Evolutionary conservation across 1,284 basidiomycete genomes (phyloP).

Genomic region (Lignosus rhinocerotis): DNA sequence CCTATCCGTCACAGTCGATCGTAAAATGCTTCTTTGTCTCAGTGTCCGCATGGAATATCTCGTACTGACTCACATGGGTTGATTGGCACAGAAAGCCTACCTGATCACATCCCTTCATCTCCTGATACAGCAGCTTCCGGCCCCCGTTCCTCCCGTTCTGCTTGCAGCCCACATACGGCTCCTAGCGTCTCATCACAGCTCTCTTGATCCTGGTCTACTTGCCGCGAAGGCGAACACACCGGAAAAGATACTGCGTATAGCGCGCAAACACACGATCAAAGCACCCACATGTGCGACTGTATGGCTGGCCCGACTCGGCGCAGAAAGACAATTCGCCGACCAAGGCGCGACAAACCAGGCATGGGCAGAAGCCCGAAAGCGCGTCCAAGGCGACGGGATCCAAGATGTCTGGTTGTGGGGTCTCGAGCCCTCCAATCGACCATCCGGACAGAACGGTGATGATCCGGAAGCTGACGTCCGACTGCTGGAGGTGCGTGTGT

Average conservation of each 20-base stretch:
- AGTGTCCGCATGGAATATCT: constrained; percentile 6
- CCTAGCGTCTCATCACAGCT: constrained; percentile 32
- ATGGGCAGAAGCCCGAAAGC: constrained; percentile 46
- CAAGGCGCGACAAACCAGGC: constrained; percentile 25
- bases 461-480: constrained; percentile 25
- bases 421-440: constrained; percentile 25
- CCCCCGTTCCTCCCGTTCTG: constrained; percentile 38
- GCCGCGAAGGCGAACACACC: constrained; percentile 33
- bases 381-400: constrained; percentile 37
- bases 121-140: constrained; percentile 38
- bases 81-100: constrained; percentile 47
- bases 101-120: constrained; percentile 51
- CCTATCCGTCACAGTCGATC: neutral
- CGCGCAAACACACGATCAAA: constrained; percentile 45
- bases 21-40: neutral
- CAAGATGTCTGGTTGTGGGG: constrained; percentile 56
- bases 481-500: constrained; percentile 41
- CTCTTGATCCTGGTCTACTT: constrained; percentile 22
- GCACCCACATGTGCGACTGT: constrained; percentile 39
- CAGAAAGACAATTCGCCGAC: constrained; percentile 40
- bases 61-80: constrained; percentile 10
- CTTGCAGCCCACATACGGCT: constrained; percentile 50
- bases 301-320: constrained; percentile 56
- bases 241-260: constrained; percentile 41
- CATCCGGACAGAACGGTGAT: constrained; percentile 8